A percentile compares a stretch with the other conserved stretches of the same genome.
phyloP scores from a whole-genome alignment of 768 basidiomycete genomes.

The Leucocoprinus leucothites region DNA sequence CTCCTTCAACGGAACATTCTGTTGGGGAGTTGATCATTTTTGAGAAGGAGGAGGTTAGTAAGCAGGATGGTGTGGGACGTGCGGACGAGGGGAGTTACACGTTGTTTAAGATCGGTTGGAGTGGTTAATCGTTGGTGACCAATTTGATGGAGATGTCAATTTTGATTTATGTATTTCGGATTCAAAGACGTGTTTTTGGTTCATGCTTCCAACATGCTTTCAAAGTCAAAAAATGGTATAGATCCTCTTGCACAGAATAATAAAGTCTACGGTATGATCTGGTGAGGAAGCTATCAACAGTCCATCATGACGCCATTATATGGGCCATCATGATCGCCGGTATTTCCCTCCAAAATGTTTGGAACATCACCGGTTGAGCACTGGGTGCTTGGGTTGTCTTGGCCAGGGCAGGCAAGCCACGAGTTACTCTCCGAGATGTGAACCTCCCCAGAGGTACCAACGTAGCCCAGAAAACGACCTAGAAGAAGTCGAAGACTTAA shows the following conservation, averaged over 20 bases:
- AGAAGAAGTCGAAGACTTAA: constrained; percentile 3
- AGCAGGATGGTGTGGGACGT: constrained; percentile 55
- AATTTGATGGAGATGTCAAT: not conserved
- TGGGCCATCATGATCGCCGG: constrained; percentile 9
- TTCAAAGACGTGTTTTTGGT: no score
- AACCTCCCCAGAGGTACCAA: constrained; percentile 38
- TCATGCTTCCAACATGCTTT: no score
- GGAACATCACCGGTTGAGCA: constrained; percentile 21
- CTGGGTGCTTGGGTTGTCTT: constrained; percentile 22
- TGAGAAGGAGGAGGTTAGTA: constrained; percentile 42
- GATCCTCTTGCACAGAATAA: no score
- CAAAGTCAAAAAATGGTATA: no score
- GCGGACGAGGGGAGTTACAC: constrained; percentile 70
- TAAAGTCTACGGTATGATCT: no score
- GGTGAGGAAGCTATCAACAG: no score
- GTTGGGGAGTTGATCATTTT: constrained; percentile 41
- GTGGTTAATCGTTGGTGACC: not conserved
- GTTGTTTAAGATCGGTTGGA: constrained; percentile 74
- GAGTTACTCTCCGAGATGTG: constrained; percentile 31
- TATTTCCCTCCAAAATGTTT: constrained; percentile 6
- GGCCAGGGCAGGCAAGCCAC: constrained; percentile 27
- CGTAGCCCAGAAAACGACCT: constrained; percentile 37
- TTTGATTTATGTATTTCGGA: not conserved
- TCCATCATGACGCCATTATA: constrained; percentile 13
- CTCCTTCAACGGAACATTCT: constrained; percentile 14